Conservation (phyloP, 1,284 basidiomycete genomes). For the Puccinia sorghi region DNA sequence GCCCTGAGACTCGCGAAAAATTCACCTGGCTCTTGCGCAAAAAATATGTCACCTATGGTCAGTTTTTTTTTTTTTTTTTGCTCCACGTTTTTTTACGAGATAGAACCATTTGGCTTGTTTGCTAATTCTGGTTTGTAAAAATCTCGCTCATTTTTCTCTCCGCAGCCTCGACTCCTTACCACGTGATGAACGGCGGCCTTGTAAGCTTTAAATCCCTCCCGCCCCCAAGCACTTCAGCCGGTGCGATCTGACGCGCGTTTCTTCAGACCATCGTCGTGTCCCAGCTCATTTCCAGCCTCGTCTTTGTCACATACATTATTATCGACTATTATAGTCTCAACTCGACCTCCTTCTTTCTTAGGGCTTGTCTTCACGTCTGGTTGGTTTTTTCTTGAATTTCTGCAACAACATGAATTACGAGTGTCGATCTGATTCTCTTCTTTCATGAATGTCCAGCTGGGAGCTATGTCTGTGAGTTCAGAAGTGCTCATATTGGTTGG, state of each 20-base stretch:
- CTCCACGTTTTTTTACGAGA: neutral
- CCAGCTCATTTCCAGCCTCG: slow-evolving; percentile 32
- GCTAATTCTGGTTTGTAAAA: neutral
- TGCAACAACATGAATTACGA: neutral
- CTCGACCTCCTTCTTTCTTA: slow-evolving; percentile 25
- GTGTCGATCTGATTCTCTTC: neutral
- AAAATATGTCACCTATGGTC: slow-evolving; percentile 37
- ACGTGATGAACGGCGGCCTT: slow-evolving; percentile 45
- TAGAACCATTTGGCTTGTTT: neutral
- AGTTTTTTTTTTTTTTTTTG: slow-evolving; percentile 18
- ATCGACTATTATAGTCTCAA: slow-evolving; percentile 40
- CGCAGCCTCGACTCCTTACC: slow-evolving; percentile 36
- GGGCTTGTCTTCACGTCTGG: slow-evolving; percentile 41
- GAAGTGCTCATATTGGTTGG: neutral
- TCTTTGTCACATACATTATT: slow-evolving; percentile 40
- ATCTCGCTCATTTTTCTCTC: neutral
- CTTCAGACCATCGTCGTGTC: slow-evolving; percentile 16
- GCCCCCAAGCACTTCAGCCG: no score
- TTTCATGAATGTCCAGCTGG: slow-evolving; percentile 13
- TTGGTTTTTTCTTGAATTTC: neutral
- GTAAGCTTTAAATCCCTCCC: slow-evolving; percentile 1
- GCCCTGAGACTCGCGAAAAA: slow-evolving; percentile 38
- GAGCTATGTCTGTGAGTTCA: slow-evolving; percentile 36
- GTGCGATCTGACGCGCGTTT: neutral
- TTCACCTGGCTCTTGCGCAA: slow-evolving; percentile 39